phyloP scores from a whole-genome alignment of 2,329 filamentous ascomycete species.

The Colletotrichum sp. region DNA sequence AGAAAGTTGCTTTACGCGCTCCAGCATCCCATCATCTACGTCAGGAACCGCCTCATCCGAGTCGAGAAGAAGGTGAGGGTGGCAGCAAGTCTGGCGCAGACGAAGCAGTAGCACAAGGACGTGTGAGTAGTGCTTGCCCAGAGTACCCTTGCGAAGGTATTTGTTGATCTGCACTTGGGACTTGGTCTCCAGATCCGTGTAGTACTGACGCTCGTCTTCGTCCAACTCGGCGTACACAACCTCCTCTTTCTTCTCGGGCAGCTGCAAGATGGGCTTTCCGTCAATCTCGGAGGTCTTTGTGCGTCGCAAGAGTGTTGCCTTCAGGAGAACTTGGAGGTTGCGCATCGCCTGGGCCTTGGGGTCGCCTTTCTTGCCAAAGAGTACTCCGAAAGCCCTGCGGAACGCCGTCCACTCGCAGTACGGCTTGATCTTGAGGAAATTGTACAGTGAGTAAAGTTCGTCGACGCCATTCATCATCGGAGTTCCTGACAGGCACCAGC shows the following conservation, averaged over 20 bases:
- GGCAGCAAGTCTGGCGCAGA: constrained; percentile 81
- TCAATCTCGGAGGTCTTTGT: constrained; percentile 82
- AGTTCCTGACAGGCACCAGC: constrained; percentile 81
- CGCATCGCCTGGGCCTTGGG: constrained; percentile 70
- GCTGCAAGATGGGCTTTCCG: constrained; percentile 74
- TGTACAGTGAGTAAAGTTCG: constrained; percentile 79
- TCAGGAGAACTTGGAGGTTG: constrained; percentile 76
- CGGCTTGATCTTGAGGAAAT: constrained; percentile 78
- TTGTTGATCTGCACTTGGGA: constrained; percentile 77
- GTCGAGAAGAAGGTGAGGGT: constrained; percentile 70
- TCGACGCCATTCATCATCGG: constrained; percentile 88
- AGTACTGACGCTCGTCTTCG: constrained; percentile 69
- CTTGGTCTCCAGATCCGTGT: constrained; percentile 68
- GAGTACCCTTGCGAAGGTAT: constrained; percentile 71
- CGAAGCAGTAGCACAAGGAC: constrained; percentile 81
- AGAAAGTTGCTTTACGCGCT: constrained; percentile 66
- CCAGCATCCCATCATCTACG: constrained; percentile 55
- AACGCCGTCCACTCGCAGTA: constrained; percentile 73
- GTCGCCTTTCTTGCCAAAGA: constrained; percentile 45
- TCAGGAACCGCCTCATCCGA: constrained; percentile 45
- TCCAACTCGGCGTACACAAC: constrained; percentile 69
- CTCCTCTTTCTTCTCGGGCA: constrained; percentile 70
- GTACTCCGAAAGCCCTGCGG: constrained; percentile 49
- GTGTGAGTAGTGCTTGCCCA: constrained; percentile 78
- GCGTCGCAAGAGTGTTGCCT: constrained; percentile 81